Percentiles rank a stretch among this genome's conserved stretches.
Conservation (phyloP, 495 filamentous ascomycete genomes). For the Lentithecium fluviatile region DNA sequence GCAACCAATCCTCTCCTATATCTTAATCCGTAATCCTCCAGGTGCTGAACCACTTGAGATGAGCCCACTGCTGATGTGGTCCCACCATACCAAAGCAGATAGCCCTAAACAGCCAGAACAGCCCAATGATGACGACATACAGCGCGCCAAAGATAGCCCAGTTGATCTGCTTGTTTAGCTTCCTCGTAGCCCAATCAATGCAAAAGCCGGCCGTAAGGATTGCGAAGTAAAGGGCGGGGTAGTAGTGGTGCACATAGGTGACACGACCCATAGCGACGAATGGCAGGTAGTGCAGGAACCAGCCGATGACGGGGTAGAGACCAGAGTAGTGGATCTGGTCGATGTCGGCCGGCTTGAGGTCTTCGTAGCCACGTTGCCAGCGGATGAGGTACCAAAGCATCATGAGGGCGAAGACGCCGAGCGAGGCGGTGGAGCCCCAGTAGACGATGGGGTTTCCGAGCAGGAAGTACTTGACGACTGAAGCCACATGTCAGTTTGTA, state of each 20-base stretch:
- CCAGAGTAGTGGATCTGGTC: constrained; percentile 93
- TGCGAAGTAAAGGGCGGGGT: constrained; percentile 97
- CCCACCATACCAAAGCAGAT: constrained; percentile 97
- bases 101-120: constrained; percentile 88
- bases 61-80: constrained; percentile 73
- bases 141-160: constrained; percentile 66
- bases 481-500: constrained; percentile 12
- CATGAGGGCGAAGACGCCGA: constrained; percentile 68
- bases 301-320: constrained; percentile 86
- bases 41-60: constrained; percentile 84
- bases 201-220: constrained; percentile 88
- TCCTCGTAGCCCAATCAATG: constrained; percentile 74
- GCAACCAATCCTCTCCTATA: not conserved
- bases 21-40: constrained; percentile 63
- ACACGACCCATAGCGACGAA: constrained; percentile 98
- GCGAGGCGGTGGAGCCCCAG: constrained; percentile 82
- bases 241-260: constrained; percentile 99
- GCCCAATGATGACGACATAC: constrained; percentile 68
- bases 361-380: constrained; percentile 92
- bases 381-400: constrained; percentile 83
- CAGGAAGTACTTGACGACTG: constrained; percentile 91
- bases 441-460: constrained; percentile 96
- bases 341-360: constrained; percentile 75
- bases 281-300: constrained; percentile 93
- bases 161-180: constrained; percentile 57